Base-by-base conservation (phyloP, 495 filamentous ascomycete species). In the Tuber magnatum region DNA sequence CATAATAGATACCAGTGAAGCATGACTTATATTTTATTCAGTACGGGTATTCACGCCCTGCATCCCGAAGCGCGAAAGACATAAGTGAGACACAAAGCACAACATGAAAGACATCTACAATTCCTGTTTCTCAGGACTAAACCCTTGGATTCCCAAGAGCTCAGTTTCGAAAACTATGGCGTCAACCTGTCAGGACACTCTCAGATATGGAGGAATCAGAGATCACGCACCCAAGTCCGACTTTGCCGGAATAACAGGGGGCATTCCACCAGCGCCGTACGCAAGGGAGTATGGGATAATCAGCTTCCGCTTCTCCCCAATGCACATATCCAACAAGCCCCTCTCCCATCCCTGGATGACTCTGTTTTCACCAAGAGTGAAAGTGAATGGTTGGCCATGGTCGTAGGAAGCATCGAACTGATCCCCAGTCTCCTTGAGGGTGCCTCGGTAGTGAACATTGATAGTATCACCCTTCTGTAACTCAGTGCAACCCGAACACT, bases 121-220 rank as follows among this genome's bases (percentile, higher is more conserved):
- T 82, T 90, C 87, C 83, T 88, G 87, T 84, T 88, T 89, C 46
- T 85, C 80, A 56, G 83, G 81, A 73, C 86, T 84, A 35, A 97
- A 93, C 28, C 95, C 95, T 16, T 90, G 86, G 82, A 98, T 98
- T 68, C 87, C 92, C 81, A 97, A 86, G 81, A 99, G 86, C 84
- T 97, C 93, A 75, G 95, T 98, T 86, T 97, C 92, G 81, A 98
- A 98, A 41, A 98, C 84, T 83, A 97, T 83, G 68, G 92, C 94
- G 77, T 92, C 74, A 78, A 69, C 65, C 38, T 40, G 22, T 40
- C 61, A 72, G 51, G 40, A 40, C 70, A 16, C 35, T 48, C 43
- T 43, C 9, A 73, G 65, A 40, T 9, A 61, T 32, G n/a, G n/a
- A 32, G 24, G 51, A 61, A 61, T 8, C 51, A 14, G 48, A 41